Evolutionary conservation across 495 filamentous ascomycete genomes (phyloP).

Genomic region (Pseudevernia furfuracea): DNA sequence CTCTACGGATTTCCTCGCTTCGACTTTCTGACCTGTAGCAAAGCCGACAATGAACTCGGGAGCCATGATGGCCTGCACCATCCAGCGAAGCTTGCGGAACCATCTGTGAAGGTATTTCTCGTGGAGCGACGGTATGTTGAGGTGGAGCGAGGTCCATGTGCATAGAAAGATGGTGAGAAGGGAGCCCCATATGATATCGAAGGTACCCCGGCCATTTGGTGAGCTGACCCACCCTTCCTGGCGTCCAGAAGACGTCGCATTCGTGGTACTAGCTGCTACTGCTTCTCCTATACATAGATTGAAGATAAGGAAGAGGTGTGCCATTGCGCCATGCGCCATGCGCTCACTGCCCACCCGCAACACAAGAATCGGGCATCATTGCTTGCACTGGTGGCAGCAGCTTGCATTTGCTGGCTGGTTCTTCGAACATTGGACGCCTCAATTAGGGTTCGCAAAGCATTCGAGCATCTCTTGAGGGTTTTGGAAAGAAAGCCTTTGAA

Average conservation of each 20-base stretch:
- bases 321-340: slow-evolving; percentile 14
- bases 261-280: slow-evolving; percentile 14
- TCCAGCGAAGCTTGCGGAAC: slow-evolving; percentile 29
- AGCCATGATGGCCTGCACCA: slow-evolving; percentile 29
- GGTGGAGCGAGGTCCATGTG: slow-evolving; percentile 29
- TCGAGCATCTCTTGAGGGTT: neutral
- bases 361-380: slow-evolving; percentile 6
- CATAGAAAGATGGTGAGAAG: slow-evolving; percentile 33
- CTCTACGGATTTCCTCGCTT: slow-evolving; percentile 25
- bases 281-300: slow-evolving; percentile 10
- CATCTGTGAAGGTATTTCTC: slow-evolving; percentile 26
- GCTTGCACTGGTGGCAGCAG: slow-evolving; percentile 3
- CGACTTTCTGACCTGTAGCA: slow-evolving; percentile 29
- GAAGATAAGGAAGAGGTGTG: slow-evolving; percentile 1
- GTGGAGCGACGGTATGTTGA: slow-evolving; percentile 27
- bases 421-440: neutral
- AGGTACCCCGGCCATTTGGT: slow-evolving; percentile 28
- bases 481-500: neutral
- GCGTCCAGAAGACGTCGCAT: slow-evolving; percentile 20
- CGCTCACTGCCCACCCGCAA: slow-evolving; percentile 10
- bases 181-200: slow-evolving; percentile 29
- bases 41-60: slow-evolving; percentile 30
- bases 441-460: neutral
- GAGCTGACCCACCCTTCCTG: slow-evolving; percentile 27
- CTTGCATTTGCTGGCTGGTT: neutral